phyloP scores from a whole-genome alignment of 1,284 basidiomycete genomes.

The Peniophora sp. region DNA sequence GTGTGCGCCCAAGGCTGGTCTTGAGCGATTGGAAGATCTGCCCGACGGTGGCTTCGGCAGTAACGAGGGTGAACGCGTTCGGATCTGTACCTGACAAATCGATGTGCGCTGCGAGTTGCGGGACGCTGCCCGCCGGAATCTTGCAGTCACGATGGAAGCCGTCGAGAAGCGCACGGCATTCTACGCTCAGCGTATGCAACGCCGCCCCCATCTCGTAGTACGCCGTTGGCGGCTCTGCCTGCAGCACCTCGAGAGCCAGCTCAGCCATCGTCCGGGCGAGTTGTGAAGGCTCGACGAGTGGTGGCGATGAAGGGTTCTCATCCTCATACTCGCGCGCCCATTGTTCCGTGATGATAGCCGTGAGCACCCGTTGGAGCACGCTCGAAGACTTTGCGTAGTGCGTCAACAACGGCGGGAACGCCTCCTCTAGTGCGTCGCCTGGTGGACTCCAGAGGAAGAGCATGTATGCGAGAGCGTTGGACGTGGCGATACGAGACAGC shows the following conservation, averaged over 20 bases:
- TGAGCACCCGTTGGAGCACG: slow-evolving; percentile 86
- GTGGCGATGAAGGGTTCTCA: slow-evolving; percentile 18
- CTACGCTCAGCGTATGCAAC: slow-evolving; percentile 73
- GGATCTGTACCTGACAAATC: slow-evolving; percentile 63
- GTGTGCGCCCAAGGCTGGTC: slow-evolving; percentile 61
- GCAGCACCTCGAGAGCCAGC: slow-evolving; percentile 67
- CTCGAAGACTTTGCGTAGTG: slow-evolving; percentile 83
- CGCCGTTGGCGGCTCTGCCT: slow-evolving; percentile 65
- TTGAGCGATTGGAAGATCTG: slow-evolving; percentile 71
- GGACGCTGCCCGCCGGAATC: slow-evolving; percentile 73
- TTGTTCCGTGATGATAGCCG: slow-evolving; percentile 84
- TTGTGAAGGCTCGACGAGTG: slow-evolving; percentile 46
- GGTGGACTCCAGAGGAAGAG: slow-evolving; percentile 60
- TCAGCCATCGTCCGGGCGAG: slow-evolving; percentile 61
- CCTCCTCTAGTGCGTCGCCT: slow-evolving; percentile 38
- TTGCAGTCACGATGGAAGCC: slow-evolving; percentile 85
- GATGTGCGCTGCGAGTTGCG: slow-evolving; percentile 70
- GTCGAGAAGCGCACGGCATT: slow-evolving; percentile 75
- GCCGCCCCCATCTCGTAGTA: slow-evolving; percentile 91
- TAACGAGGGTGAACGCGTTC: slow-evolving; percentile 75
- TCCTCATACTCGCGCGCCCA: slow-evolving; percentile 70
- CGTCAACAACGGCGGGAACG: slow-evolving; percentile 64
- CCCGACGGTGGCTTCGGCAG: slow-evolving; percentile 69
- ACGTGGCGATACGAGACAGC: slow-evolving; percentile 76
- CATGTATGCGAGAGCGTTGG: slow-evolving; percentile 73